phyloP scores from a whole-genome alignment of 2,329 filamentous ascomycete species.

The Paecilomyces variotii region DNA sequence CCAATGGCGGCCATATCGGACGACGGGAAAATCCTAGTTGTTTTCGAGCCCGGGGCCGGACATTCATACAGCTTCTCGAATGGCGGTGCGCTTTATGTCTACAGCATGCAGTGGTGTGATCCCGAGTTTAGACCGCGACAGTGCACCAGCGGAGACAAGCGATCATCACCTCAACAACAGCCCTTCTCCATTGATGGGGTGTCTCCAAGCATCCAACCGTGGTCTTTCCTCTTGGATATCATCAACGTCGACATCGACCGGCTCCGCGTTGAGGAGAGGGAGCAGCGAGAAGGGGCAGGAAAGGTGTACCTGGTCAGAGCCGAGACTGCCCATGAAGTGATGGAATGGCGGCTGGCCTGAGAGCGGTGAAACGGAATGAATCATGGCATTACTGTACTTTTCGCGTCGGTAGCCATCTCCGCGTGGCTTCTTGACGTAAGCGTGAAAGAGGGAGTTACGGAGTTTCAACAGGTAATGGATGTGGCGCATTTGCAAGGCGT shows the following conservation, averaged over 20 bases:
- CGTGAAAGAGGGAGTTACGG: background rate
- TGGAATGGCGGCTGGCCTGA: constrained; percentile 6
- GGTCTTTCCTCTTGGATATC: constrained; percentile 13
- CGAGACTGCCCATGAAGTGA: constrained; percentile 1
- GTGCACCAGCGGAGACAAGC: background rate
- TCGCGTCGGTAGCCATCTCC: background rate
- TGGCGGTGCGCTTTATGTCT: constrained; percentile 13
- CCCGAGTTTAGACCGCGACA: background rate
- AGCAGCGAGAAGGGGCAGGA: background rate
- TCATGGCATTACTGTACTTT: background rate
- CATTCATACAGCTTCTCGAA: constrained; percentile 7
- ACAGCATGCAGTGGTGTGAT: constrained; percentile 3
- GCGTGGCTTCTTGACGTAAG: background rate
- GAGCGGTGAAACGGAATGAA: background rate
- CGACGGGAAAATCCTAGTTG: constrained; percentile 9
- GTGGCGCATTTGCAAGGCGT: background rate
- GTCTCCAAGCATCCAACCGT: constrained; percentile 5
- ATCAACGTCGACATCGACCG: constrained; percentile 7
- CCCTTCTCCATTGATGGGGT: background rate
- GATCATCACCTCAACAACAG: background rate
- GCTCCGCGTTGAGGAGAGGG: constrained; percentile 3
- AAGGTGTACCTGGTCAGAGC: constrained; percentile 5
- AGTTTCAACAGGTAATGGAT: background rate
- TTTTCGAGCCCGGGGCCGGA: constrained; percentile 12
- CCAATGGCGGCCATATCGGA: constrained; percentile 9